Evolutionary conservation across 1,139 yeast species (phyloP).

Genomic region (Geotrichum europaeum): DNA sequence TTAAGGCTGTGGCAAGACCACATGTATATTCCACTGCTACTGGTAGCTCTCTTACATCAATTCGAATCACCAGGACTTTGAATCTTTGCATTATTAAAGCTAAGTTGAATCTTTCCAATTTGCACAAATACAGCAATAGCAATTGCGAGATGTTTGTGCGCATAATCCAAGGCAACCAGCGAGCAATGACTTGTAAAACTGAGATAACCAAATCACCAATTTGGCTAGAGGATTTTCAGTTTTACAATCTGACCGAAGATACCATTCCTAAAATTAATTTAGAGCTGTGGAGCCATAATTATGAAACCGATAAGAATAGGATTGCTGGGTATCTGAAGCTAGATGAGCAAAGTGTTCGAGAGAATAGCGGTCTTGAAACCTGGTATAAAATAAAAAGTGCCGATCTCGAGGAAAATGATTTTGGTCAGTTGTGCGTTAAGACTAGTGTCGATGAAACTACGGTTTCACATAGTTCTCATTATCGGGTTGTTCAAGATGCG

Average conservation of each 20-base stretch:
- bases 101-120: slow-evolving; percentile 26
- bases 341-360: neutral
- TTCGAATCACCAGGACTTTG: slow-evolving; percentile 53
- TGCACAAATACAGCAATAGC: slow-evolving; percentile 27
- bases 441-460: slow-evolving; percentile 1
- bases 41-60: slow-evolving; percentile 28
- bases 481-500: neutral
- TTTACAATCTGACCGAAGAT: slow-evolving; percentile 34
- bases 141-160: slow-evolving; percentile 35
- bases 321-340: slow-evolving; percentile 4
- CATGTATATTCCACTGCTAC: slow-evolving; percentile 44
- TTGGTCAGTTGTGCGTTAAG: slow-evolving; percentile 2
- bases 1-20: slow-evolving; percentile 59
- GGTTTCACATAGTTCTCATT: neutral
- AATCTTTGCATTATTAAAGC: slow-evolving; percentile 64
- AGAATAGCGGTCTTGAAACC: slow-evolving; percentile 2
- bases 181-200: slow-evolving; percentile 53
- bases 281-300: neutral
- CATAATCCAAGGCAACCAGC: slow-evolving; percentile 51
- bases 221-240: slow-evolving; percentile 54
- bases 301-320: neutral
- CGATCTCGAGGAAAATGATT: neutral
- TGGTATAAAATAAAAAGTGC: slow-evolving; percentile 9
- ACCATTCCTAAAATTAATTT: slow-evolving; percentile 21
- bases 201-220: slow-evolving; percentile 40